phyloP scores from a whole-genome alignment of 257 asterid species.

The Gentiana macrophylla region DNA sequence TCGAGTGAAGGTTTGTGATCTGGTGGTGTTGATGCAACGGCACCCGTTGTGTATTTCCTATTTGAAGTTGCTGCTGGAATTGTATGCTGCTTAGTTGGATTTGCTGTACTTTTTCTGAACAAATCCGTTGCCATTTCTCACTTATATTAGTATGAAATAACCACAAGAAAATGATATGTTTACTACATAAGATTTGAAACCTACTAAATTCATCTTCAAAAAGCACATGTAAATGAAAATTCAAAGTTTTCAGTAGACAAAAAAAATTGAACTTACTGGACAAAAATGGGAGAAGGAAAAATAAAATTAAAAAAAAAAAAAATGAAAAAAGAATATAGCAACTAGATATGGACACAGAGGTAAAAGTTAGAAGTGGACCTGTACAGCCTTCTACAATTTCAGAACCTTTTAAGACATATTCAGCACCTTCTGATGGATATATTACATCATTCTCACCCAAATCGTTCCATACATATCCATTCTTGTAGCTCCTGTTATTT shows the following conservation, averaged over 20 bases:
- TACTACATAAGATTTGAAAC: too few species aligned
- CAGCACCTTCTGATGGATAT: conserved; percentile 74
- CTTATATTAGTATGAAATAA: too few species aligned
- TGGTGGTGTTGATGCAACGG: neutral
- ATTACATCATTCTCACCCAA: conserved; percentile 57
- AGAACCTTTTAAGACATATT: conserved; percentile 83
- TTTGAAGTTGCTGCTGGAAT: conserved; percentile 2
- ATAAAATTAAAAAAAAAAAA: too few species aligned
- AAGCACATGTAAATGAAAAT: neutral
- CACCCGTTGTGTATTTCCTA: conserved; percentile 10
- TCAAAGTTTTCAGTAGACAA: neutral
- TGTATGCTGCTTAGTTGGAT: conserved; percentile 20
- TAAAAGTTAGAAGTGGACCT: conserved; percentile 17
- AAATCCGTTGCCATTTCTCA: too few species aligned
- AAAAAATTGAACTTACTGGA: neutral
- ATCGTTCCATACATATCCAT: conserved; percentile 91
- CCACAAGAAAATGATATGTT: too few species aligned
- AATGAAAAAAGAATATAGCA: neutral
- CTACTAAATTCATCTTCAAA: too few species aligned
- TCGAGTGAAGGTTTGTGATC: conserved; percentile 21
- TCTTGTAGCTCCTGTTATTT: conserved; percentile 65
- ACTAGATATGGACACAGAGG: neutral
- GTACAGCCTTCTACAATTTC: conserved; percentile 39
- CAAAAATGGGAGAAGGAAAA: neutral
- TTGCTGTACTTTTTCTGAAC: conserved; percentile 38